Base-by-base conservation (phyloP, 768 basidiomycete species). In the Candolleomyces efflorescens region DNA sequence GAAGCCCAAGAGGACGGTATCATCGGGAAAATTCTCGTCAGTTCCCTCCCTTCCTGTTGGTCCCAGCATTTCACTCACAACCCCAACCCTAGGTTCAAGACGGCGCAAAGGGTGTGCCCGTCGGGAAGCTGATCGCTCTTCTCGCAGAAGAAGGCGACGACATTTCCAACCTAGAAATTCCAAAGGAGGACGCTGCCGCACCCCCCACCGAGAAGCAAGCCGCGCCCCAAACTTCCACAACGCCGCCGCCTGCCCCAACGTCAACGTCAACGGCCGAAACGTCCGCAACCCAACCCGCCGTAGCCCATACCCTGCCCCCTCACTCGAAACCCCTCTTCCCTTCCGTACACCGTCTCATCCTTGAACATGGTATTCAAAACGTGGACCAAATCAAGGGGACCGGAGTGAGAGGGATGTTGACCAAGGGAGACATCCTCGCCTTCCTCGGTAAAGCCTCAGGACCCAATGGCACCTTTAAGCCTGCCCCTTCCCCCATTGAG, bases 1-100 rank as follows among this genome's bases (percentile, higher is more conserved):
- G 97, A 99, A 74, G 94, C 97, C 13, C 96, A 96, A 73, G 97
- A 99, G 24, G 96, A 99, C 66, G 97, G 97, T 63, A 71, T 98
- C 15, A 73, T 99, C 67, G 95, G 89, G 55, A 98, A 92, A 78
- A 96, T 98, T 61, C 64, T 99, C 65, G 94, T 94, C 32, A 66
- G 53, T 88, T 74, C 24, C 44, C 41, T 27, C n/a, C 38, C 5
- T 39, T 43, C 18, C 12, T 39, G 23, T 44, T 41, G 5, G 22
- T 41, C 18, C 51, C n/a, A 2, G 49, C 17, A 13, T 51, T 26
- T 2, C 5, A 17, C 27, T 20, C 26, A 17, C 49, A 51, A 26
- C 4, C 3, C 17, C 15, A 10, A 17, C 53, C 44, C 12, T 51
- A 71, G 71, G 67, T 68, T 45, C 78, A 77, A 26, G 90, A 93